Percentiles rank a stretch among this genome's conserved stretches.
Evolutionary conservation across 305 asterid genomes (phyloP).

Genomic region (Fraxinus sp.): DNA sequence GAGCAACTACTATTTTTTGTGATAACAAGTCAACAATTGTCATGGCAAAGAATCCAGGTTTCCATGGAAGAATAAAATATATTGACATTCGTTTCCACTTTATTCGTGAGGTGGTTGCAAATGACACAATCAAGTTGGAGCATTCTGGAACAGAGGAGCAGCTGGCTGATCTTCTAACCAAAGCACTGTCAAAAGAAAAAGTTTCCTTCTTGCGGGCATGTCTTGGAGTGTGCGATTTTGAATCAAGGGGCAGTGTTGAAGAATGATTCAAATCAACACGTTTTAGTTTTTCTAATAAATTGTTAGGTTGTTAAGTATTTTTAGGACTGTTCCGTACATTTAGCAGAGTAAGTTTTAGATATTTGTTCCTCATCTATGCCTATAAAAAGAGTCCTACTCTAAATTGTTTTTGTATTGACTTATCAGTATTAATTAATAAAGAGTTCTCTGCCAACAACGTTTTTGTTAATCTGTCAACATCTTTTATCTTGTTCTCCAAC

Average conservation of each 20-base stretch:
- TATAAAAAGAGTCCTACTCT: no score
- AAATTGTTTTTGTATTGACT: no score
- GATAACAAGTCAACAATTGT: background rate
- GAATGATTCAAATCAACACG: background rate
- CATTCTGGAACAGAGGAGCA: background rate
- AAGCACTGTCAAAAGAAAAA: background rate
- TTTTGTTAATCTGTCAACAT: no score
- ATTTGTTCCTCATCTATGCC: no score
- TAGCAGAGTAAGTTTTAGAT: no score
- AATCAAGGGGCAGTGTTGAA: slow-evolving; percentile 14
- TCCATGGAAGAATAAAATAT: background rate
- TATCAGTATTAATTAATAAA: no score
- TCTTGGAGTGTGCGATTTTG: slow-evolving; percentile 5
- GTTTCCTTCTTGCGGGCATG: background rate
- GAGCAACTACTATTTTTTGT: background rate
- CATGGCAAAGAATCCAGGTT: background rate
- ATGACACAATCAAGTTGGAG: background rate
- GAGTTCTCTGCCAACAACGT: no score
- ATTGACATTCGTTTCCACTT: background rate
- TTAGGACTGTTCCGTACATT: no score
- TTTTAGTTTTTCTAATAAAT: no score
- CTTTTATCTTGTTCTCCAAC: no score
- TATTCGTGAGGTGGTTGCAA: background rate
- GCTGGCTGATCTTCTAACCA: background rate
- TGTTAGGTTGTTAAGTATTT: no score